A percentile compares a stretch with the other conserved stretches of the same genome.
These are phyloP conservation scores for Lipomyces kockii DNA, from an alignment of 805 yeast species.

Conservation along the genomic window DNA sequence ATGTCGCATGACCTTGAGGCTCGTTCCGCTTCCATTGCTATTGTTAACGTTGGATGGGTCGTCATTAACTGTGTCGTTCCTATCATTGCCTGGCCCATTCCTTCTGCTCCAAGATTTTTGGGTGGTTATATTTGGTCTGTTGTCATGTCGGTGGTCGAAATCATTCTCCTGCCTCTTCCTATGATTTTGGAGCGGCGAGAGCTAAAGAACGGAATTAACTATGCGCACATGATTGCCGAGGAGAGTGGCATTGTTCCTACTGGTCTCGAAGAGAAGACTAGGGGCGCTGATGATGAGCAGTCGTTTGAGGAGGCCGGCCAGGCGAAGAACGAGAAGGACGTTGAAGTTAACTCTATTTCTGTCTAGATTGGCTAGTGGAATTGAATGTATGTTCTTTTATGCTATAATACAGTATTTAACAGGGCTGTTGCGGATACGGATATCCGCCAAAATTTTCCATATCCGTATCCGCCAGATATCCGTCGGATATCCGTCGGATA, in stretches of 20 bases:
- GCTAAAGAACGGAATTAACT: constrained; percentile 18
- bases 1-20: constrained; percentile 33
- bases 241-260: constrained; percentile 2
- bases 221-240: neutral
- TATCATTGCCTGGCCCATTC: constrained; percentile 28
- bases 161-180: constrained; percentile 26
- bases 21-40: constrained; percentile 30
- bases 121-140: constrained; percentile 32
- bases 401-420: neutral
- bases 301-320: neutral
- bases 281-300: neutral
- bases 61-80: constrained; percentile 32
- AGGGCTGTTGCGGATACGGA: too few species aligned
- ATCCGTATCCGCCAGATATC: too few species aligned
- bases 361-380: neutral
- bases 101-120: constrained; percentile 19
- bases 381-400: neutral
- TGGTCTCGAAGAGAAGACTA: constrained; percentile 15
- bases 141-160: constrained; percentile 18
- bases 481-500: too few species aligned
- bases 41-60: constrained; percentile 35
- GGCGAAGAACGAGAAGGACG: neutral
- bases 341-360: neutral
- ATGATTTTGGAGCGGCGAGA: constrained; percentile 24
- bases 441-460: too few species aligned